Percentiles rank a stretch among this genome's conserved stretches.
These are phyloP conservation scores for Oligophagozyma castellii DNA, from an alignment of 1,139 yeast species.

Conservation along the genomic window DNA sequence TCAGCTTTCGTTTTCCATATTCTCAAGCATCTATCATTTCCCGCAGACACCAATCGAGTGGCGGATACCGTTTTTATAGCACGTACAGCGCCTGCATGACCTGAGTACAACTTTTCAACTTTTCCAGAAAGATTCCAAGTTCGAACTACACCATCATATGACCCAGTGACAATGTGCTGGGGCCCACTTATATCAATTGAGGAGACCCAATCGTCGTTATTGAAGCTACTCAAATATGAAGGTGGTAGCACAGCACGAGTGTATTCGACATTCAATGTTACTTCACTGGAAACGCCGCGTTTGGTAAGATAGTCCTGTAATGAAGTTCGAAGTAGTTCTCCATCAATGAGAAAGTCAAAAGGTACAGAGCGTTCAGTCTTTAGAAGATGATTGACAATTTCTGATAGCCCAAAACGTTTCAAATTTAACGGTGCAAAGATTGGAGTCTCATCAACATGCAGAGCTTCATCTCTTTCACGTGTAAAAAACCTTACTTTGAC, in stretches of 20 bases:
- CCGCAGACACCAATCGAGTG: slow-evolving; percentile 68
- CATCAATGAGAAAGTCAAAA: slow-evolving; percentile 84
- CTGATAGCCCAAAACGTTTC: slow-evolving; percentile 85
- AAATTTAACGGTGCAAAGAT: slow-evolving; percentile 75
- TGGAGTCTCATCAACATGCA: slow-evolving; percentile 72
- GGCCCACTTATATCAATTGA: slow-evolving; percentile 35
- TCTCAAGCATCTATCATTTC: slow-evolving; percentile 80
- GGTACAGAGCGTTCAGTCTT: slow-evolving; percentile 56
- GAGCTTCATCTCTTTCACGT: slow-evolving; percentile 61
- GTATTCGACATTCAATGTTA: slow-evolving; percentile 69
- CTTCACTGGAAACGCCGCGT: slow-evolving; percentile 74
- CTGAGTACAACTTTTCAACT: slow-evolving; percentile 67
- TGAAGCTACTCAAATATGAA: slow-evolving; percentile 71
- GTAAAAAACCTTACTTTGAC: slow-evolving; percentile 77
- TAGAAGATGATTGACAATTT: slow-evolving; percentile 81
- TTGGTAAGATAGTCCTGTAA: slow-evolving; percentile 63
- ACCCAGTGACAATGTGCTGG: slow-evolving; percentile 61
- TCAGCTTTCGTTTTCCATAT: slow-evolving; percentile 66
- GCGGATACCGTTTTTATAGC: slow-evolving; percentile 67
- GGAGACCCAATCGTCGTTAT: slow-evolving; percentile 94
- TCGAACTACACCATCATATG: slow-evolving; percentile 89
- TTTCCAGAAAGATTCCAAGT: slow-evolving; percentile 79
- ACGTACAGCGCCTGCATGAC: slow-evolving; percentile 79
- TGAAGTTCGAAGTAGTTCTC: slow-evolving; percentile 62
- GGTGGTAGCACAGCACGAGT: slow-evolving; percentile 92